Evolutionary conservation across 2,329 filamentous ascomycete genomes (phyloP), one percentile per base, ranked within the genome.

Genomic region (Botryotinia globosa): DNA sequence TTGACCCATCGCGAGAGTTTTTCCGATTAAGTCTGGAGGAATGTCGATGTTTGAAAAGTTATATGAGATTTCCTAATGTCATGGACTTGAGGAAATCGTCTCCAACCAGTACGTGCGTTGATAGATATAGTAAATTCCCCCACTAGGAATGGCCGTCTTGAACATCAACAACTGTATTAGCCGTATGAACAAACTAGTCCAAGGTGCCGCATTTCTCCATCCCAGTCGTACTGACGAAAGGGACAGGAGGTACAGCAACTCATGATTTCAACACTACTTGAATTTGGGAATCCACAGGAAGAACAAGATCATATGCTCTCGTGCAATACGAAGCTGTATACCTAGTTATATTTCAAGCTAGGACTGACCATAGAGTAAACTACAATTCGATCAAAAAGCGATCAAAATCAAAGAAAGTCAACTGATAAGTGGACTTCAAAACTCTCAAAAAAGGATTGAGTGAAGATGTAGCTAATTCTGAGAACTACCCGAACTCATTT

Each of bases 11-110:
- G 7, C 20, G 63, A 25, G 32, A 45, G 44, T 6, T 14, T 37
- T 25, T 1, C 7, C 16, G 29, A 48, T 34, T 1, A n/a, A 18
- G 3, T n/a, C 4, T 51, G 1, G 14, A 7, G 1, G 0, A 25
- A n/a, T 3, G 22, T 51, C 25, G 32, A 65, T 8, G 25, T 6
- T 3, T 64, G 18, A 34, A 34, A 29, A 34, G 5, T 16, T 22
- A 0, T 25, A 18, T 34, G 10, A 18, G 22, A 3, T 51, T 37
- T 51, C 20, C 7, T 1, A 22, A 18, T 66, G 44, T 7, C 32
- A 37, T 37, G 22, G 8, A 66, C 0, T 10, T 12, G 2, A n/a
- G 1, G 5, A 4, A n/a, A 37, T 25, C 1, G 5, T 7, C 5
- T 34, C 44, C 7, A 34, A 4, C 5, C 29, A n/a, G 32, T 34